Conservation (phyloP, 192 early-diverging fungal species). For the Lunasporangiospora selenospora region DNA sequence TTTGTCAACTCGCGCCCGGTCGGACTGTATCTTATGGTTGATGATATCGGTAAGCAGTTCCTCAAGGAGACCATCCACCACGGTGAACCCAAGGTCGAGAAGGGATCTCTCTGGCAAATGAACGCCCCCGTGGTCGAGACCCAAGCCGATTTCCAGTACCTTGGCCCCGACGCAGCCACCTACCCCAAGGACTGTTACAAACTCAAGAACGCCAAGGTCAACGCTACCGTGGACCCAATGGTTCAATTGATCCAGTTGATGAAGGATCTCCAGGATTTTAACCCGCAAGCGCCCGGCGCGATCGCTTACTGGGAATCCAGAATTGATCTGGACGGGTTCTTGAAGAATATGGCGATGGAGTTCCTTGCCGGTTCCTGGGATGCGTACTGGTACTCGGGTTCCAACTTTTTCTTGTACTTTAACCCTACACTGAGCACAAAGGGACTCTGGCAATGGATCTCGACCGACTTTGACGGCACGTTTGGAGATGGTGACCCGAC, state of each 20-base stretch:
- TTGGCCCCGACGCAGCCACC: not conserved
- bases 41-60: slow-evolving; percentile 34
- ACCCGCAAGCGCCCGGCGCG: not conserved
- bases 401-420: slow-evolving; percentile 46
- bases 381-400: slow-evolving; percentile 48
- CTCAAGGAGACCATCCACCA: slow-evolving; percentile 32
- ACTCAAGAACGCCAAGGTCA: slow-evolving; percentile 10
- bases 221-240: slow-evolving; percentile 13
- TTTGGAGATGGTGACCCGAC: slow-evolving; percentile 41
- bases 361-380: slow-evolving; percentile 50
- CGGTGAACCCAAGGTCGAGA: not conserved
- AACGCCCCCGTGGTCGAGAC: slow-evolving; percentile 27
- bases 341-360: slow-evolving; percentile 34
- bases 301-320: not conserved
- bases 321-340: slow-evolving; percentile 5
- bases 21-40: slow-evolving; percentile 40
- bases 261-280: slow-evolving; percentile 22
- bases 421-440: slow-evolving; percentile 21
- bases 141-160: slow-evolving; percentile 27
- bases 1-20: slow-evolving; percentile 35
- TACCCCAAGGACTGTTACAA: slow-evolving; percentile 35
- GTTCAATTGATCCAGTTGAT: slow-evolving; percentile 28
- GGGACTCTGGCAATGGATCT: slow-evolving; percentile 40
- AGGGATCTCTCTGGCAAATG: slow-evolving; percentile 30
- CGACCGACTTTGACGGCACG: slow-evolving; percentile 50